Evolutionary conservation across 257 asterid species (phyloP).

Genomic region (Knoxia roxburghii): DNA sequence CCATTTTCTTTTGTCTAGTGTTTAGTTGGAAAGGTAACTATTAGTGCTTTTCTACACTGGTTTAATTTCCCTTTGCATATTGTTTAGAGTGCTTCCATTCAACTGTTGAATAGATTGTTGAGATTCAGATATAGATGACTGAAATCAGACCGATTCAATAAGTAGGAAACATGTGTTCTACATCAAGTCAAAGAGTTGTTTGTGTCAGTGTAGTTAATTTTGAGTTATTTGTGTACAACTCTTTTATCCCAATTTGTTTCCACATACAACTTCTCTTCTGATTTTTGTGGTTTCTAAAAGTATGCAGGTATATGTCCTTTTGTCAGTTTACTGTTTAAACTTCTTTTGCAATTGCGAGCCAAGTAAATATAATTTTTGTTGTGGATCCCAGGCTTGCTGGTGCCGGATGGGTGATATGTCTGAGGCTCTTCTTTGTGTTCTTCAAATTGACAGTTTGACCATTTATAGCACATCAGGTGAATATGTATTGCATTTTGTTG

Average conservation of each 20-base stretch:
- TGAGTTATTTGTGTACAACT: background rate
- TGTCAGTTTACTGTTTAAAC: background rate
- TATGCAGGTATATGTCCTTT: background rate
- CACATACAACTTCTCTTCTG: background rate
- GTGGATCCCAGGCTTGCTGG: constrained; percentile 75
- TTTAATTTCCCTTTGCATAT: background rate
- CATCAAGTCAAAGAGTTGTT: background rate
- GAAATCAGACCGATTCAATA: background rate
- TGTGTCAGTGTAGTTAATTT: background rate
- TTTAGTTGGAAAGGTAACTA: background rate
- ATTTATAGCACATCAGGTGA: constrained; percentile 66
- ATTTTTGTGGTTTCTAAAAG: background rate
- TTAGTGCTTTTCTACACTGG: background rate
- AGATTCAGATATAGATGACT: background rate
- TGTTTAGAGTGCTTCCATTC: background rate
- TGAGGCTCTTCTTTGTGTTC: constrained; percentile 78
- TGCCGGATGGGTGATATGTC: constrained; percentile 72
- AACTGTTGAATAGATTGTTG: background rate
- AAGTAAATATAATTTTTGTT: constrained; percentile 5
- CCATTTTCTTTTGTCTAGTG: background rate
- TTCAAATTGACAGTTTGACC: constrained; percentile 63
- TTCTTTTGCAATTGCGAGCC: background rate
- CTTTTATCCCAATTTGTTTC: background rate
- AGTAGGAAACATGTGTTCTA: background rate
- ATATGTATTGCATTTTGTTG: constrained; percentile 9